Conservation (phyloP, 2,329 filamentous ascomycete species). For the Neonectria neomacrospora region DNA sequence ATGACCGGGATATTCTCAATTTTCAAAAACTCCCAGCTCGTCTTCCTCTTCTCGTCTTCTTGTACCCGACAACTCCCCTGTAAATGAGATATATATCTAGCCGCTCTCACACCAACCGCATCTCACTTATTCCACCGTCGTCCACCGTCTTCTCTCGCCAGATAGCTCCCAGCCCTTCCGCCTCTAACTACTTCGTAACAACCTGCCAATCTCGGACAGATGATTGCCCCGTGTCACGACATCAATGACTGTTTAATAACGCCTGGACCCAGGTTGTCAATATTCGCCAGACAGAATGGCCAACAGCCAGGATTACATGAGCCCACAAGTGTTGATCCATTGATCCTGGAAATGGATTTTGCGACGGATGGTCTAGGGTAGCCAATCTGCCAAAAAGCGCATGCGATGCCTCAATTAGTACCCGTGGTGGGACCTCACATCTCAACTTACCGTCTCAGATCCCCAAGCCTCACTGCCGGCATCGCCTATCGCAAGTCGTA, state of each 20-base stretch:
- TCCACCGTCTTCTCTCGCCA: constrained; percentile 43
- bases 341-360: not conserved
- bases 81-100: no score
- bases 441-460: not conserved
- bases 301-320: not conserved
- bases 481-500: not conserved
- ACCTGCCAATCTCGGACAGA: constrained; percentile 17
- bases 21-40: no score
- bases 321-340: not conserved
- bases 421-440: not conserved
- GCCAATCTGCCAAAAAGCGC: not conserved
- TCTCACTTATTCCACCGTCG: constrained; percentile 16
- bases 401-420: not conserved
- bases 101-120: no score
- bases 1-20: not conserved
- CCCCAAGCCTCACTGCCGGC: not conserved
- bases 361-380: not conserved
- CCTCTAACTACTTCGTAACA: not conserved
- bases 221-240: not conserved
- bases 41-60: no score
- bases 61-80: no score
- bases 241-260: not conserved
- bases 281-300: not conserved
- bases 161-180: constrained; percentile 18
- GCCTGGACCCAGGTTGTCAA: not conserved